Evolutionary conservation across 2,329 filamentous ascomycete genomes (phyloP).

Genomic region (Colletotrichum siamense): DNA sequence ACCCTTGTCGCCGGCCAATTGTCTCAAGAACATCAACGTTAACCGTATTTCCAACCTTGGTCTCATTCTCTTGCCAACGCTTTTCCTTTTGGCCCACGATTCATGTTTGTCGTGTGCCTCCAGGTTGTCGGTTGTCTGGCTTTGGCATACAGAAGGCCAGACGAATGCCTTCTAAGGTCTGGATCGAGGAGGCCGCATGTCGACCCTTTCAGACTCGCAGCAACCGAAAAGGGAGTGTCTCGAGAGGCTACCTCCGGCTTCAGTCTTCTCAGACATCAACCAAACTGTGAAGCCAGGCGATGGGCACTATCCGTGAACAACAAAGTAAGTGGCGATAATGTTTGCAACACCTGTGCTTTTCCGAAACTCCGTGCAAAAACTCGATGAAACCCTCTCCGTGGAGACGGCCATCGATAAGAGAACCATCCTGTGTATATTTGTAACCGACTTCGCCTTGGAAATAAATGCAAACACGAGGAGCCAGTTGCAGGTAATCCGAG

Average conservation of each 20-base stretch:
- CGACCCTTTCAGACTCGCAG: background rate
- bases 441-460: background rate
- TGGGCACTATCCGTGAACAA: background rate
- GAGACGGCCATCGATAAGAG: background rate
- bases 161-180: background rate
- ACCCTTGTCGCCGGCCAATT: background rate
- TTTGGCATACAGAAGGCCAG: background rate
- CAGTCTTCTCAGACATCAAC: background rate
- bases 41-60: background rate
- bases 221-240: background rate
- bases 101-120: background rate
- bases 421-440: background rate
- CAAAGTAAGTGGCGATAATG: background rate
- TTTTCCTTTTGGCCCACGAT: background rate
- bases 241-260: background rate
- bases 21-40: background rate
- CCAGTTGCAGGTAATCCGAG: background rate
- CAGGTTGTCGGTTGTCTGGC: background rate
- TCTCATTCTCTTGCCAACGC: background rate
- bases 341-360: background rate
- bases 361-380: background rate
- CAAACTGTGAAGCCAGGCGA: background rate
- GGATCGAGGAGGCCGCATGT: background rate
- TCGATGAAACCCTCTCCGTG: background rate
- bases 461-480: background rate